Base-by-base conservation (phyloP, 2,329 filamentous ascomycete genomes). In the Colletotrichum graminicola region DNA sequence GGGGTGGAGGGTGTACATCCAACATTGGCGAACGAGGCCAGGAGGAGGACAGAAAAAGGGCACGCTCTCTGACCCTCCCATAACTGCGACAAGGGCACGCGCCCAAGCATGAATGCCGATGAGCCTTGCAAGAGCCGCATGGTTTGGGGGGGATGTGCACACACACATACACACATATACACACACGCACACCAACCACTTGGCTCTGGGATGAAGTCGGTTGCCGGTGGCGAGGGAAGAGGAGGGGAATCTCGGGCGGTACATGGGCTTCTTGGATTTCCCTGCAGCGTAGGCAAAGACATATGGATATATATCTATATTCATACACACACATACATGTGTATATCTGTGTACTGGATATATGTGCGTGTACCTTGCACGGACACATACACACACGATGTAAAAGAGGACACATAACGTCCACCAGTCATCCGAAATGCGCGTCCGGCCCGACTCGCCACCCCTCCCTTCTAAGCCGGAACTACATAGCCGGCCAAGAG, bases 41-140 rank as follows among this genome's bases (percentile, higher is more conserved):
- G 29, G 29, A n/a, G 29, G 29, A 29, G 29, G 29, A 29, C 2
- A 29, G 29, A 29, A 29, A 34, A 36, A 36, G 34, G 34, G 36
- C 36, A 14, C 36, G 36, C 14, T 39, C 36, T 8, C 32, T 34
- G 32, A 16, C 26, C 16, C 16, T 1, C 2, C 52, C 29, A 10
- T 1, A 8, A 11, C 32, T 36, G 29, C 29, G 18, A 36, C 52
- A 23, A n/a, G 52, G 21, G 39, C 49, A 51, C 41, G 6, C 41
- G 1, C 41, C 41, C 21, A 6, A 45, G 66, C 66, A 68, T 68
- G 26, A 56, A 59, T 61, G 66, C 61, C 43, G 61, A 59, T 52
- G 65, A 59, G 29, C n/a, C 51, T 68, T 68, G 52, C 61, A 68
- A 59, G 60, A 65, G 61, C 66, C 66, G 66, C 66, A 65, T 57